Evolutionary conservation across 805 yeast species (phyloP).

Genomic region (Yarrowia sp.): DNA sequence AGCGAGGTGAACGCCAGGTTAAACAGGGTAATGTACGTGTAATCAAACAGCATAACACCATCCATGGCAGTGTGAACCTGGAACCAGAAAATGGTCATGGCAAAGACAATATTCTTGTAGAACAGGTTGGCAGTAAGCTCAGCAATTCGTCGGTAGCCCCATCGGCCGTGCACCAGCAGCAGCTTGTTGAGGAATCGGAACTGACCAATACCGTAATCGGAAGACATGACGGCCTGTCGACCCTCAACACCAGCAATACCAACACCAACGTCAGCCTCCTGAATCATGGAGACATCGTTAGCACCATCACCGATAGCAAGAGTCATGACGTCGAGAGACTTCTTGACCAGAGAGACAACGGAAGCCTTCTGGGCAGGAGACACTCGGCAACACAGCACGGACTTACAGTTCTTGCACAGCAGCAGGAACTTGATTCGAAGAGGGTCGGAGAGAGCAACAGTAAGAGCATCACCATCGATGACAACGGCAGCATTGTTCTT

Average conservation of each 20-base stretch:
- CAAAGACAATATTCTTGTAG: slow-evolving; percentile 73
- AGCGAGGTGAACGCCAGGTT: slow-evolving; percentile 80
- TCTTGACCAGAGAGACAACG: slow-evolving; percentile 67
- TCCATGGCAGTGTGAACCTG: slow-evolving; percentile 69
- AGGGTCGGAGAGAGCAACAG: slow-evolving; percentile 48
- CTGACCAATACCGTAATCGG: slow-evolving; percentile 82
- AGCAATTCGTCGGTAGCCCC: slow-evolving; percentile 73
- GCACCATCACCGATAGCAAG: slow-evolving; percentile 86
- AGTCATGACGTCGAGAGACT: slow-evolving; percentile 67
- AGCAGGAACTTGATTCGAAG: slow-evolving; percentile 58
- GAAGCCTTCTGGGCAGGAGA: slow-evolving; percentile 82
- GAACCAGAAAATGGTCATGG: slow-evolving; percentile 77
- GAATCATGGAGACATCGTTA: slow-evolving; percentile 86
- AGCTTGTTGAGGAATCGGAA: slow-evolving; percentile 66
- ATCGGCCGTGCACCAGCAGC: slow-evolving; percentile 74
- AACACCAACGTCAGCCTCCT: slow-evolving; percentile 79
- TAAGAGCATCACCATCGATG: slow-evolving; percentile 71
- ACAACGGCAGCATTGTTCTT: slow-evolving; percentile 57
- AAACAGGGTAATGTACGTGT: slow-evolving; percentile 74
- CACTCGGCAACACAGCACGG: slow-evolving; percentile 82
- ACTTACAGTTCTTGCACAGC: slow-evolving; percentile 70
- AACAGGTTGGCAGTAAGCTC: slow-evolving; percentile 82
- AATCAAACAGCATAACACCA: slow-evolving; percentile 74
- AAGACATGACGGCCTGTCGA: slow-evolving; percentile 81
- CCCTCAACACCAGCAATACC: slow-evolving; percentile 91